Evolutionary conservation across 129 eudicot species (phyloP).

Genomic region (Deinandra increscens): DNA sequence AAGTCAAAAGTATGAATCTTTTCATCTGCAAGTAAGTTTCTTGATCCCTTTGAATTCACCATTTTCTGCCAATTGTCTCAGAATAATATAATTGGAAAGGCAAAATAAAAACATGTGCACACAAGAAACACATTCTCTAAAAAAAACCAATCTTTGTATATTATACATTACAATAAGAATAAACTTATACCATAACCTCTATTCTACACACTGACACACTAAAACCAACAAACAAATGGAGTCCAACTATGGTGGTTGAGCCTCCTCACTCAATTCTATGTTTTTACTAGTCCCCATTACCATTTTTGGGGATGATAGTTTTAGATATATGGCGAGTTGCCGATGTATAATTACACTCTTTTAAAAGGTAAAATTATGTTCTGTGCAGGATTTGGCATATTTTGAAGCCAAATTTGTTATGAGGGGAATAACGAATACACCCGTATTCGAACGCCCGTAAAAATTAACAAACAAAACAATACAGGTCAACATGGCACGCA

Average conservation of each 20-base stretch:
- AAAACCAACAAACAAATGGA: conserved; percentile 43
- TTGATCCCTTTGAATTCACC: conserved; percentile 25
- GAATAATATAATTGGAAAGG: not conserved
- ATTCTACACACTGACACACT: conserved; percentile 40
- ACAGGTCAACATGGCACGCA: conserved; percentile 24
- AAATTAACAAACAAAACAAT: conserved; percentile 48
- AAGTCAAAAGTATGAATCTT: conserved; percentile 23
- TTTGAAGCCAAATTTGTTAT: conserved; percentile 46
- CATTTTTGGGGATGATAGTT: conserved; percentile 38
- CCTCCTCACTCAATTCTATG: conserved; percentile 52
- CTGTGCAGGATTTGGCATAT: conserved; percentile 69
- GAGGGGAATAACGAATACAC: conserved; percentile 37
- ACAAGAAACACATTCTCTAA: conserved; percentile 40
- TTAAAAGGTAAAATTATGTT: conserved; percentile 36
- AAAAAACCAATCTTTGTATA: conserved; percentile 46
- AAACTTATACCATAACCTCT: conserved; percentile 31
- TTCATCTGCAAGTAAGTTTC: conserved; percentile 38
- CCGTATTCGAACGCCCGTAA: conserved; percentile 52
- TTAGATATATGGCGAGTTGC: conserved; percentile 53
- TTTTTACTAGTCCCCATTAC: conserved; percentile 41
- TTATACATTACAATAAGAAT: conserved; percentile 47
- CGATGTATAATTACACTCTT: conserved; percentile 59
- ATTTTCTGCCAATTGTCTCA: conserved; percentile 10
- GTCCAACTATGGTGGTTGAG: conserved; percentile 47
- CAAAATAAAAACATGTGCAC: conserved; percentile 37